A percentile compares a stretch with the other conserved stretches of the same genome.
Evolutionary conservation across 2,329 filamentous ascomycete genomes (phyloP).

Genomic region (Aspergillus uvarum): DNA sequence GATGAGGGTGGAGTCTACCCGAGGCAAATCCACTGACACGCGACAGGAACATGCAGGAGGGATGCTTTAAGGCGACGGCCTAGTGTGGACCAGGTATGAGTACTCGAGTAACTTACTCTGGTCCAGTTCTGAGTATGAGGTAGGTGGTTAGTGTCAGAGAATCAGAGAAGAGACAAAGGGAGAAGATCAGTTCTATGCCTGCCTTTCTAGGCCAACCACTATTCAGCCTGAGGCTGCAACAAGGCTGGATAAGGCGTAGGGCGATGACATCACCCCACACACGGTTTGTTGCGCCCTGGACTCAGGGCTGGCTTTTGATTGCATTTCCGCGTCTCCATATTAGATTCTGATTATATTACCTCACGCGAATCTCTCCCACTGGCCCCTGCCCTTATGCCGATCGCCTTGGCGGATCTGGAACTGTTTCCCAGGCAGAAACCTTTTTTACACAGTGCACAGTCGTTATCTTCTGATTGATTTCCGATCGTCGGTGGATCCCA

Average conservation of each 20-base stretch:
- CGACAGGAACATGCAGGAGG: background rate
- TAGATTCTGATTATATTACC: background rate
- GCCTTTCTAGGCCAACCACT: background rate
- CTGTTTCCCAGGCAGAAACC: conserved; percentile 2
- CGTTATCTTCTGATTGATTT: background rate
- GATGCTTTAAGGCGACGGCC: background rate
- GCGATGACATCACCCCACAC: conserved; percentile 7
- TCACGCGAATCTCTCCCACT: background rate
- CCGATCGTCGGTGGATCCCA: background rate
- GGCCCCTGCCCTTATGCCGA: background rate
- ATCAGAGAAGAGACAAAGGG: background rate
- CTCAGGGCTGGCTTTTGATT: background rate
- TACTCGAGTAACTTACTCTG: no score
- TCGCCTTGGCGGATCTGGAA: conserved; percentile 3
- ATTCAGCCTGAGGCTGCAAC: background rate
- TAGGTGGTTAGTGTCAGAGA: no score
- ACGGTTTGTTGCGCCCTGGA: background rate
- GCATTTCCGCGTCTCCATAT: background rate
- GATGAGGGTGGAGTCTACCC: conserved; percentile 2
- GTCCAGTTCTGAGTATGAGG: no score
- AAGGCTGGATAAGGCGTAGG: background rate
- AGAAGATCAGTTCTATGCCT: background rate
- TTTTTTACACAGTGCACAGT: background rate
- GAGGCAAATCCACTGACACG: background rate
- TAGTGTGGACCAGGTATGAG: background rate